Evolutionary conservation across 129 eudicot genomes (phyloP).

Genomic region (Erigeron canadensis): DNA sequence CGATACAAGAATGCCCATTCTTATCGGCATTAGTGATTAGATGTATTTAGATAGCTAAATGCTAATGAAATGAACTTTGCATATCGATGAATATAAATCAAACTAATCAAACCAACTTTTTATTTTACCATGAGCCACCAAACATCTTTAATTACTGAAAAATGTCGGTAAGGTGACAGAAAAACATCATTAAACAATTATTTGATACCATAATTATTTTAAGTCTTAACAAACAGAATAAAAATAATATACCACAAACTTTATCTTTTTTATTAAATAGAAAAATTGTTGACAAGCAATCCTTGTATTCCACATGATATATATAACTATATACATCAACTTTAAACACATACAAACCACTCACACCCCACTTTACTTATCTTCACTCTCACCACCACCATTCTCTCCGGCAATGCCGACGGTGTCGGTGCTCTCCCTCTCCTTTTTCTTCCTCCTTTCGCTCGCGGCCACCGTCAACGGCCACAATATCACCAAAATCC

Average conservation of each 20-base stretch:
- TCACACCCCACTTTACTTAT: constrained; percentile 21
- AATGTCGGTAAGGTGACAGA: not conserved
- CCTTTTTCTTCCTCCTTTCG: constrained; percentile 36
- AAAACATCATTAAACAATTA: constrained; percentile 3
- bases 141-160: not conserved
- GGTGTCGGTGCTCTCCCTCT: constrained; percentile 34
- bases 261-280: not conserved
- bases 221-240: constrained; percentile 8
- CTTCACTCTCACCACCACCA: constrained; percentile 18
- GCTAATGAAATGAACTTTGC: too few species aligned
- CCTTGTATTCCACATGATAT: constrained; percentile 14
- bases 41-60: too few species aligned
- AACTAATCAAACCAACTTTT: not conserved
- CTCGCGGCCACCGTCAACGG: constrained; percentile 44
- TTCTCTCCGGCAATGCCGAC: constrained; percentile 31
- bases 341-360: constrained; percentile 29
- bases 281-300: constrained; percentile 8
- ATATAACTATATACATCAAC: constrained; percentile 24
- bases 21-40: too few species aligned
- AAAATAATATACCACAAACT: constrained; percentile 2
- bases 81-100: not conserved
- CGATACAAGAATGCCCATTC: too few species aligned
- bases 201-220: not conserved
- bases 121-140: not conserved
- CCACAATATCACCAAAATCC: constrained; percentile 79